Conservation (phyloP, 768 basidiomycete species). For the Boletus reticulatus region DNA sequence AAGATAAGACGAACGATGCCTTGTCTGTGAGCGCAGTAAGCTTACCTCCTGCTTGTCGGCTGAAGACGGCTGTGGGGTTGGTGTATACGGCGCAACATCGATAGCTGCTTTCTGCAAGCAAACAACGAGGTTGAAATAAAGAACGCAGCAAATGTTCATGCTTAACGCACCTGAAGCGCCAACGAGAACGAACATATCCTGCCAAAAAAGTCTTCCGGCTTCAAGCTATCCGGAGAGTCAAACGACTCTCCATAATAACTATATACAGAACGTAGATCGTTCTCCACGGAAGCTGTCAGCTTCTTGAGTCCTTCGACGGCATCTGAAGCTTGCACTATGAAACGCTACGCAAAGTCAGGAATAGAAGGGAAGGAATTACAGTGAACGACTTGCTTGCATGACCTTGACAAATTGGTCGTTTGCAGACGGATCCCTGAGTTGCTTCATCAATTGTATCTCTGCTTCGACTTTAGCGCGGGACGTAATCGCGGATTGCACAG, state of each 20-base stretch:
- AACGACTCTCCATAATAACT: constrained; percentile 78
- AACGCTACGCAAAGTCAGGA: constrained; percentile 22
- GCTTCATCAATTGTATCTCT: constrained; percentile 50
- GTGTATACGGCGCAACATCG: constrained; percentile 39
- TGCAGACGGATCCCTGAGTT: constrained; percentile 26
- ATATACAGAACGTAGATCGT: constrained; percentile 59
- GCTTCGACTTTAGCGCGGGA: constrained; percentile 56
- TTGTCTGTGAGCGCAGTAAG: not conserved
- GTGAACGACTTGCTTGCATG: constrained; percentile 56
- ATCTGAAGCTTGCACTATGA: constrained; percentile 37
- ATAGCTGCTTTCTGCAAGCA: constrained; percentile 61
- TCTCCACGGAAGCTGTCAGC: constrained; percentile 54
- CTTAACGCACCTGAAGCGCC: constrained; percentile 55
- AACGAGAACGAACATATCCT: constrained; percentile 73
- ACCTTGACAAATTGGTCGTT: constrained; percentile 64
- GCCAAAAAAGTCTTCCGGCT: constrained; percentile 82
- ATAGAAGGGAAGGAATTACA: not conserved
- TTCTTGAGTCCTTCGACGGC: constrained; percentile 65
- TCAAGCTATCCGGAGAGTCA: constrained; percentile 58
- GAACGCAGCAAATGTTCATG: not conserved
- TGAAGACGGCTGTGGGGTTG: not conserved
- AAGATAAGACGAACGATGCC: not conserved
- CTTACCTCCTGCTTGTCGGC: constrained; percentile 11
- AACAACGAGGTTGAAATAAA: not conserved
- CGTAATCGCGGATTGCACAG: constrained; percentile 53